A percentile compares a stretch with the other conserved stretches of the same genome.
Conservation (phyloP, 2,329 filamentous ascomycete species). For the Nemania abortiva region DNA sequence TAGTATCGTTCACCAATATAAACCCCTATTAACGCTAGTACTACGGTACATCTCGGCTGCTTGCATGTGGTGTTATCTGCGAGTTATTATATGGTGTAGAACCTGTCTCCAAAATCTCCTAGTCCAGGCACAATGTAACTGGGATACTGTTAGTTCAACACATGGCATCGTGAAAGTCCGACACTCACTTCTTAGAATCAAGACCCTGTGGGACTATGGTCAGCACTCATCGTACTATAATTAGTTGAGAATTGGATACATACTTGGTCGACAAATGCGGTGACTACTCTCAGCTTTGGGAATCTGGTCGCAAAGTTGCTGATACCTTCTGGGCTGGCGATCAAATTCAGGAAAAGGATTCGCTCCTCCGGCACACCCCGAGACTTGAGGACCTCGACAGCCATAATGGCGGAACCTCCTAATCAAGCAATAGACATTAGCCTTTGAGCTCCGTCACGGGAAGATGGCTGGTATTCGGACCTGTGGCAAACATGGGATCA, state of each 20-base stretch:
- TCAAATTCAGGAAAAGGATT: conserved; percentile 96
- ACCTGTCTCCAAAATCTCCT: conserved; percentile 95
- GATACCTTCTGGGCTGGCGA: conserved; percentile 95
- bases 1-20: conserved; percentile 6
- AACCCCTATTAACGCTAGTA: not conserved
- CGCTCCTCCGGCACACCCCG: conserved; percentile 94
- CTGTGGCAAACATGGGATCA: conserved; percentile 99
- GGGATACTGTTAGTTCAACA: conserved; percentile 54
- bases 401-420: conserved; percentile 97
- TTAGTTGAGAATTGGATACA: conserved; percentile 19
- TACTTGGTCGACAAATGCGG: conserved; percentile 91
- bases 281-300: conserved; percentile 90
- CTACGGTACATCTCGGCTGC: conserved; percentile 15
- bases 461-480: conserved; percentile 59
- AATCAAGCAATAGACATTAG: conserved; percentile 33
- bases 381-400: conserved; percentile 90
- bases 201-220: conserved; percentile 70
- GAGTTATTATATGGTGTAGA: conserved; percentile 81
- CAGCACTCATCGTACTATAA: conserved; percentile 36
- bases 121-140: conserved; percentile 96
- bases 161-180: not conserved
- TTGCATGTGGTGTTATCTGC: conserved; percentile 6
- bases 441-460: not conserved
- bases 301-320: conserved; percentile 90
- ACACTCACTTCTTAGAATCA: conserved; percentile 92